Base-by-base conservation (phyloP, 1,139 yeast species). In the Geotrichum australiense region DNA sequence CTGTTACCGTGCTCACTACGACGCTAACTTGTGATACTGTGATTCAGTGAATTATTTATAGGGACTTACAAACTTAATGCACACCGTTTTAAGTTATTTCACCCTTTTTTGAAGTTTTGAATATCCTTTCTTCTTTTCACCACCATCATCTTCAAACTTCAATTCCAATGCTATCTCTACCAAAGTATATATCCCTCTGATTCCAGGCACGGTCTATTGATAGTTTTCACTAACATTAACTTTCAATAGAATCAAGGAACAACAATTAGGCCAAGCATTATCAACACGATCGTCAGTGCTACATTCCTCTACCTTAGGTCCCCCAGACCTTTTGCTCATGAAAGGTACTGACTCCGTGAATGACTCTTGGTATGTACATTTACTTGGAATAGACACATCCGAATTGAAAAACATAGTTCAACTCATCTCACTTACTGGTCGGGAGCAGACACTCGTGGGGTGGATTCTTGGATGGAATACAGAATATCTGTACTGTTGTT, bases 381-480 rank as follows among this genome's bases (percentile, higher is more conserved):
- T 31, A 6, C 19, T 15, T 31, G 35, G 35, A 4, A 15, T 31
- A 7, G 19, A 31, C 19, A 31, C 35, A 7, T 31, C 35, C 8
- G 8, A 12, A 5, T 12, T 20, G 4, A 15, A 31, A 18, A 18
- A 16, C 14, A 31, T 31, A 5, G 5, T 12, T 4, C 14, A 19
- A 5, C 14, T 31, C 12, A 31, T 31, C 21, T 14, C 35, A 5
- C 19, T n/a, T 5, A 31, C 35, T n/a, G 35, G 35, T 5, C 8
- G 24, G 4, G 19, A 31, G 12, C 23, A 18, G 14, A 31, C 25
- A 7, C 12, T 31, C 15, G 35, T 31, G 5, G 35, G 19, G 11
- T 31, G 35, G 35, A 8, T 31, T 4, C 15, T 31, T 5, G 35
- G 35, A 5, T 31, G 35, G 35, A 15, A 31, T 10, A 31, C 35